Evolutionary conservation across 179 eudicot genomes (phyloP), one percentile per base, ranked within the genome.

Genomic region (Nepenthes alata): DNA sequence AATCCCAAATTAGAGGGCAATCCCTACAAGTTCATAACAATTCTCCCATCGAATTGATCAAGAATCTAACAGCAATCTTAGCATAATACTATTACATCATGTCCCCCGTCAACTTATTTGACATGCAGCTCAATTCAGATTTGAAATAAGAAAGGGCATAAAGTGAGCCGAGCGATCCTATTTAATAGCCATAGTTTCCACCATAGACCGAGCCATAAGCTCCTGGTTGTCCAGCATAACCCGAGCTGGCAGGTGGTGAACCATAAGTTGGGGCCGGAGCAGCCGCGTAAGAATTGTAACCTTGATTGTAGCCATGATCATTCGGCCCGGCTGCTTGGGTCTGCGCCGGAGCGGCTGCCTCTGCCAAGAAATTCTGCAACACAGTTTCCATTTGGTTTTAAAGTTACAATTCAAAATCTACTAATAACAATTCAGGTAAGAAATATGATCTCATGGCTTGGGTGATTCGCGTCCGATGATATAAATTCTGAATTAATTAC

Each of bases 321-420:
- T 67, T n/a, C 6, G 70, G 60, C 7, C 55, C 73, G 48, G 53
- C 67, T 13, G 76, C 9, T 58, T 71, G 79, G 49, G 73, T 35
- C 57, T 67, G 55, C 4, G 73, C 61, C 36, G 63, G 51, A 1
- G 77, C 65, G 25, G 74, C 76, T 14, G 79, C 79, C 11, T 72
- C 76, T 25, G 79, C 70, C 75, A 75, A 67, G 73, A 64, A 75
- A 53, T 68, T 75, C 79, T 75, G 79, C 73, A 67, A 25, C 8
- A n/a, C 25, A 25, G 25, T 25, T 25, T 0, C 25, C 25, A 25
- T 25, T 25, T 25, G 25, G 25, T 25, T 25, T 25, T 25, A 25
- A 25, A 25, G 25, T 25, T 25, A 25, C 25, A 25, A 25, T 25
- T 25, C 25, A 25, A 25, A 25, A 25, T 25, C 25, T 25, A 25